These are phyloP conservation scores for Limnanthes douglasii DNA, from an alignment of 345 rosid genomes.

Conservation along the genomic window DNA sequence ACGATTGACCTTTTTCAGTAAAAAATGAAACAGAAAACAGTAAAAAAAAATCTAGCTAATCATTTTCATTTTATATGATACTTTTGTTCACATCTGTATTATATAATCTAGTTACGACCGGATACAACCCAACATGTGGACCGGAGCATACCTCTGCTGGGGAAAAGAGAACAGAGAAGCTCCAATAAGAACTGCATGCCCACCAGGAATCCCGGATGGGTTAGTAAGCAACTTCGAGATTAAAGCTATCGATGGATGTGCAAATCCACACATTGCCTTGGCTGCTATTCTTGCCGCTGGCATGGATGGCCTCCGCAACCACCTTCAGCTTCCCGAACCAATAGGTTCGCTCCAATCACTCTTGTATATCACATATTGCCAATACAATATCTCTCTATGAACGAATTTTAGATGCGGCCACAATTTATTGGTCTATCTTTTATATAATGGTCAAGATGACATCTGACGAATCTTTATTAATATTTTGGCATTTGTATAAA, in stretches of 20 bases:
- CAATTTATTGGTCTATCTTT: too few relatives aligned
- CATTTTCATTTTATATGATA: background rate
- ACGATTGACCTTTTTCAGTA: too few relatives aligned
- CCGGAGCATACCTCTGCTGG: conserved; percentile 98
- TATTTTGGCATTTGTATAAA: background rate
- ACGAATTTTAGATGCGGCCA: too few relatives aligned
- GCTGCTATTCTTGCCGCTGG: conserved; percentile 75
- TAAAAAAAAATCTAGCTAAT: background rate
- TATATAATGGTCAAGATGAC: too few relatives aligned
- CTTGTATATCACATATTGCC: too few relatives aligned
- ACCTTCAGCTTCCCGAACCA: conserved; percentile 60
- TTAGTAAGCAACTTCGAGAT: conserved; percentile 89
- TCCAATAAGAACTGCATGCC: conserved; percentile 75
- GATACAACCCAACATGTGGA: conserved; percentile 86
- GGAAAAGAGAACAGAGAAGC: conserved; percentile 96
- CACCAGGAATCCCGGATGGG: conserved; percentile 68
- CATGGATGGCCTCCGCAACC: conserved; percentile 71
- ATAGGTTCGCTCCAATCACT: too few relatives aligned
- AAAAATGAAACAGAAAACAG: too few relatives aligned
- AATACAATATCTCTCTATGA: too few relatives aligned
- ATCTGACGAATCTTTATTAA: too few relatives aligned
- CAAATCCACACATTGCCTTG: conserved; percentile 78
- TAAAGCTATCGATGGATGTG: conserved; percentile 78
- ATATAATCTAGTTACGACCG: conserved; percentile 61
- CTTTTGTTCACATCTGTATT: background rate